Evolutionary conservation across 2,329 filamentous ascomycete genomes (phyloP), one percentile per base, ranked within the genome.

Genomic region (Fusarium armeniacum): DNA sequence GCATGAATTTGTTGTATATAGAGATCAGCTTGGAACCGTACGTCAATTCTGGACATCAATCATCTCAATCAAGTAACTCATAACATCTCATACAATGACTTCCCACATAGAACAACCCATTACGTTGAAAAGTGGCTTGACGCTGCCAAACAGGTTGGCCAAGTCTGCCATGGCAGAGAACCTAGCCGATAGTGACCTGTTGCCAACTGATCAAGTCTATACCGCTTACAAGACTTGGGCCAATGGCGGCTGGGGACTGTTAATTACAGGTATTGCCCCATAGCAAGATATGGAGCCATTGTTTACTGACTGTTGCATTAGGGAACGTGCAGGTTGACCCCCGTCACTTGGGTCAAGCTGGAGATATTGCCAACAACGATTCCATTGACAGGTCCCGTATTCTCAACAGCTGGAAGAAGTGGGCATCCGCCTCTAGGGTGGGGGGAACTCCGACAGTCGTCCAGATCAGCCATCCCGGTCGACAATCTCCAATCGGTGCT

Each of bases 111-210:
- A 22, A 1, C 24, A 51, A 7, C 33, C 47, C 5, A 28, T 51
- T 3, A 51, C 47, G 7, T 16, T 51, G 6, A 51, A 26, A 9
- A 51, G 20, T 51, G 51, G 51, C 51, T 22, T 54, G 10, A 26
- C 24, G 2, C 18, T 54, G 7, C 40, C 40, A 11, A 54, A 54
- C n/a, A 16, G 51, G 13, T 6, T 54, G 7, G 51, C 40, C 13
- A 54, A 54, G 22, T n/a, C 51, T 44, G 51, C 51, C 24, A 54
- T 54, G 30, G 40, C 51, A 20, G 51, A 54, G 28, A 54, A 54
- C 18, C 7, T 54, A 26, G 51, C 40, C 8, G 40, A 44, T 15
- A 10, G n/a, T 12, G 40, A 54, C 22, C 40, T 35, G 35, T 35
- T 54, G 6, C 51, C 51, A 4, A 35, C 20, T 10, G 40, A 43